Percentiles rank a stretch among this genome's conserved stretches.
These are phyloP conservation scores for Gautieria morchelliformis DNA, from an alignment of 768 basidiomycete genomes.

Conservation along the genomic window DNA sequence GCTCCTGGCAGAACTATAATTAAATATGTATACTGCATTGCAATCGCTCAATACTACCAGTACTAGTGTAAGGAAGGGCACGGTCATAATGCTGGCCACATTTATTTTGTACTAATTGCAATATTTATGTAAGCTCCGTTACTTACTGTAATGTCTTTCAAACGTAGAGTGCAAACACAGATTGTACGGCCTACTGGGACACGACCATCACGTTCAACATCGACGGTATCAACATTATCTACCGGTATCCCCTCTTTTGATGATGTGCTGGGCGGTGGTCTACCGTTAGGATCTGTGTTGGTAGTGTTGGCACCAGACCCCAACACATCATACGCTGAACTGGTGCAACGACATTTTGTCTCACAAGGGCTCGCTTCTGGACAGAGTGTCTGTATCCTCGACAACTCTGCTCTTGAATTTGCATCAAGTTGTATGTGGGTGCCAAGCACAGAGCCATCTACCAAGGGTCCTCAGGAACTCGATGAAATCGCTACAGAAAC, in stretches of 20 bases:
- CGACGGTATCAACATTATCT: constrained; percentile 47
- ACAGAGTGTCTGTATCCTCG: constrained; percentile 63
- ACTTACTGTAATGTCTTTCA: constrained; percentile 66
- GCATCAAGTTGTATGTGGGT: constrained; percentile 78
- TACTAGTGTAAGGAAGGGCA: not conserved
- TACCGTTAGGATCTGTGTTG: constrained; percentile 72
- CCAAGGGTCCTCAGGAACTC: constrained; percentile 18
- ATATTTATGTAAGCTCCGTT: not conserved
- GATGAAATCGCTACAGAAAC: constrained; percentile 27
- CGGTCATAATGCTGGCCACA: no score
- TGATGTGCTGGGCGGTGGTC: constrained; percentile 87
- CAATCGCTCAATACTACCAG: not conserved
- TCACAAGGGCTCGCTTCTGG: constrained; percentile 74
- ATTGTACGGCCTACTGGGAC: constrained; percentile 39
- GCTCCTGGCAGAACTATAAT: constrained; percentile 79
- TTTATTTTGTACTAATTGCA: no score
- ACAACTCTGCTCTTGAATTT: constrained; percentile 46
- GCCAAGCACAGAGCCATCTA: constrained; percentile 23
- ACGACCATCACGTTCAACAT: constrained; percentile 46
- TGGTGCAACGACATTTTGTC: constrained; percentile 81
- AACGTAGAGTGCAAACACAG: constrained; percentile 40
- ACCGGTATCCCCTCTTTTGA: constrained; percentile 91
- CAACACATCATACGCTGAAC: constrained; percentile 77
- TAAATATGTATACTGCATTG: not conserved
- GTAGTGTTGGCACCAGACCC: constrained; percentile 74